Conservation (phyloP, 2,329 filamentous ascomycete species). For the Cryoendolithus antarcticus region DNA sequence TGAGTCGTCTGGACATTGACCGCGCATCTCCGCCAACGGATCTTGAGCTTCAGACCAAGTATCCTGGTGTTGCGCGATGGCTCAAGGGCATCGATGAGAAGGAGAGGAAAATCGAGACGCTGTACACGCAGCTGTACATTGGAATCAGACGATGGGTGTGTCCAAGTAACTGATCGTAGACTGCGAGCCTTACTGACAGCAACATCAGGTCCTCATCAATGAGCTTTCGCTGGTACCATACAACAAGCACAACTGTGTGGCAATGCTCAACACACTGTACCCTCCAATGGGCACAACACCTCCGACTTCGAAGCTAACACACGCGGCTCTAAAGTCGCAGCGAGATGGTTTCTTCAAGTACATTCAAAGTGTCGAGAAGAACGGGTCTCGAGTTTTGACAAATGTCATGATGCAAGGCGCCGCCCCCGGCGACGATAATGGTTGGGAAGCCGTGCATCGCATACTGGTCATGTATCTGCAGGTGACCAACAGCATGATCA, state of each 20-base stretch:
- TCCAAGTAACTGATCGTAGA: neutral
- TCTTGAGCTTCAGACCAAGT: conserved; percentile 37
- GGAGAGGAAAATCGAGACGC: conserved; percentile 38
- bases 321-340: conserved; percentile 41
- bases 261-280: conserved; percentile 56
- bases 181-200: neutral
- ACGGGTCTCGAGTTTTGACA: conserved; percentile 40
- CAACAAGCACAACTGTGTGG: conserved; percentile 53
- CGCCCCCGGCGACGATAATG: conserved; percentile 38
- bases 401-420: conserved; percentile 43
- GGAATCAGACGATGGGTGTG: conserved; percentile 52
- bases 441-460: conserved; percentile 39
- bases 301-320: conserved; percentile 41
- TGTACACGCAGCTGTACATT: conserved; percentile 51
- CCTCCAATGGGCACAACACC: conserved; percentile 39
- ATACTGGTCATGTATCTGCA: conserved; percentile 47
- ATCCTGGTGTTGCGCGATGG: conserved; percentile 45
- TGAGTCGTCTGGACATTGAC: conserved; percentile 41
- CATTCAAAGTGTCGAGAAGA: conserved; percentile 45
- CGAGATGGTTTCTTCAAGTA: conserved; percentile 52
- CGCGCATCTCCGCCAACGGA: conserved; percentile 35
- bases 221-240: conserved; percentile 50
- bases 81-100: conserved; percentile 32
- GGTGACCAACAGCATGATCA: conserved; percentile 47
- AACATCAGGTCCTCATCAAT: conserved; percentile 46